phyloP scores from a whole-genome alignment of 129 eudicot genomes.

The Mikania micrantha region DNA sequence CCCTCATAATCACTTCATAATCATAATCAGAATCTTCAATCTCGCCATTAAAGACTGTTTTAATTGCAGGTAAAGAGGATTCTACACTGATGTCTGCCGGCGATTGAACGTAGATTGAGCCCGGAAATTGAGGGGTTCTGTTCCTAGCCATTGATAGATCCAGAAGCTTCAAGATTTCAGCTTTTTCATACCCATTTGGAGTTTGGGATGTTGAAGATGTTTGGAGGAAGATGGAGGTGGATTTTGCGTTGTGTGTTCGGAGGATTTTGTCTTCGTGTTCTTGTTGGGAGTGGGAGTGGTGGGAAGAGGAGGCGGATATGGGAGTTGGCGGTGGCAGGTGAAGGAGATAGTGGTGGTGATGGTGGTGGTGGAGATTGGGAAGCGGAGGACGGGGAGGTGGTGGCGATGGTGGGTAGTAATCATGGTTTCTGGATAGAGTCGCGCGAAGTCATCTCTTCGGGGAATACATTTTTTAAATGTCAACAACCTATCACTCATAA shows the following conservation, averaged over 20 bases:
- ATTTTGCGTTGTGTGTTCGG: constrained; percentile 70
- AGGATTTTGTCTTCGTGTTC: constrained; percentile 20
- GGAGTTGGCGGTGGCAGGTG: constrained; percentile 23
- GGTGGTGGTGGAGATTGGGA: constrained; percentile 15
- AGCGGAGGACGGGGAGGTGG: neutral
- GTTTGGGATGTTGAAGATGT: constrained; percentile 15
- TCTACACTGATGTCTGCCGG: constrained; percentile 26
- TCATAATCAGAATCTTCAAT: constrained; percentile 32
- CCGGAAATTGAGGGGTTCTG: constrained; percentile 77
- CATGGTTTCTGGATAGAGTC: neutral
- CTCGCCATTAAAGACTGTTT: constrained; percentile 12
- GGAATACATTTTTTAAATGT: too few relatives aligned
- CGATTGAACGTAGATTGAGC: constrained; percentile 55
- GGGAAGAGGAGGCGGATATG: constrained; percentile 23
- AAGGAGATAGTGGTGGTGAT: constrained; percentile 19
- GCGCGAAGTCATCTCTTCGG: neutral
- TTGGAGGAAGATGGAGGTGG: constrained; percentile 45
- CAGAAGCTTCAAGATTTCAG: constrained; percentile 31
- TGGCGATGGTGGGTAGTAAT: neutral
- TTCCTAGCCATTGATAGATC: constrained; percentile 50
- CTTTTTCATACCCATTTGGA: constrained; percentile 7
- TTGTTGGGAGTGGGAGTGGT: constrained; percentile 19
- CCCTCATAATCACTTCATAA: constrained; percentile 59
- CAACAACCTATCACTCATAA: too few relatives aligned
- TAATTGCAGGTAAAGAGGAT: constrained; percentile 40